Evolutionary conservation across 345 rosid genomes (phyloP).

Genomic region (Durio zibethinus): DNA sequence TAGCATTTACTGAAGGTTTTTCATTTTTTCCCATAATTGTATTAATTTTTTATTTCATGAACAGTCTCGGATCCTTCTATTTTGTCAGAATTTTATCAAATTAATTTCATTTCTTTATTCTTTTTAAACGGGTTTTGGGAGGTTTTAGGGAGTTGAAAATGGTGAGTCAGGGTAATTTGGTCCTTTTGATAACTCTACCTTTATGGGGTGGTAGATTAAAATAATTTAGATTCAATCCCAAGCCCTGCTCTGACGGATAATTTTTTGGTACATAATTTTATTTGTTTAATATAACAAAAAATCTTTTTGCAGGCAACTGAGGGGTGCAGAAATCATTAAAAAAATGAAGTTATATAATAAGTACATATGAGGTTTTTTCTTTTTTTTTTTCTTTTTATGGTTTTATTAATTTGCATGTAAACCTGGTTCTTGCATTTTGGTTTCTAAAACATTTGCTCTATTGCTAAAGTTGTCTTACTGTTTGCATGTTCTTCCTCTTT

Average conservation of each 20-base stretch:
- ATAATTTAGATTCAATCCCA: conserved; percentile 23
- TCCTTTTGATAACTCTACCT: not conserved
- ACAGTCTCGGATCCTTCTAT: not conserved
- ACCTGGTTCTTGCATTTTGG: not conserved
- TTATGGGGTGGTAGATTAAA: not conserved
- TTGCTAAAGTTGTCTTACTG: not conserved
- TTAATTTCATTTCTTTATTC: not conserved
- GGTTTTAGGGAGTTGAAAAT: conserved; percentile 25
- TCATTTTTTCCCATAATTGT: not conserved
- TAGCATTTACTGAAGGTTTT: not conserved
- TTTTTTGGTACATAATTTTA: not conserved
- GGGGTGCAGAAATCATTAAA: not conserved
- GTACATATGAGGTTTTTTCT: not conserved
- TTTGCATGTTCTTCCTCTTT: not conserved
- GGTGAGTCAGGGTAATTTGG: conserved; percentile 21
- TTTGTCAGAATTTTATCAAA: not conserved
- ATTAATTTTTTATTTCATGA: not conserved
- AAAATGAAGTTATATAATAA: not conserved
- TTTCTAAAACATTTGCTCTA: not conserved
- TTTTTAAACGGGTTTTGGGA: not conserved
- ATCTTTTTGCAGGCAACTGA: not conserved
- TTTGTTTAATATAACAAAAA: not conserved
- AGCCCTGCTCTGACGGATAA: conserved; percentile 11
- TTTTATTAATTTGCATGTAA: not conserved
- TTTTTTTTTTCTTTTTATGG: not conserved